phyloP scores from a whole-genome alignment of 1,139 yeast genomes.

The Candida sp. region DNA sequence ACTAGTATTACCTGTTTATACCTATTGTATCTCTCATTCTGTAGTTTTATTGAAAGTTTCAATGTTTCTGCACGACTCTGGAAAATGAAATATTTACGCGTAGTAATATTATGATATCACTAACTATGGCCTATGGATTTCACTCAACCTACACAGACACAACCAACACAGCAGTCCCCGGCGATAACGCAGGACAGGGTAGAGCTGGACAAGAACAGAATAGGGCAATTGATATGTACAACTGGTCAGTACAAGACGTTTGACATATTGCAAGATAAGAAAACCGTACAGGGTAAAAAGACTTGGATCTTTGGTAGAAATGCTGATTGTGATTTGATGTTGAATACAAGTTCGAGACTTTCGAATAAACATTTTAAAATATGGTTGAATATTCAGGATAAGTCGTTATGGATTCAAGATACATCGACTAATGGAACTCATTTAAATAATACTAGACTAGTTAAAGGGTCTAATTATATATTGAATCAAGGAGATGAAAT shows the following conservation, averaged over 20 bases:
- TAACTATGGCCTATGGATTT: conserved; percentile 15
- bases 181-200: conserved; percentile 22
- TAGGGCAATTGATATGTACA: conserved; percentile 61
- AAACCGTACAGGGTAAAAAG: conserved; percentile 27
- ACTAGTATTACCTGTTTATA: background rate
- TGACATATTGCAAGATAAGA: conserved; percentile 29
- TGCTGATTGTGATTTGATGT: conserved; percentile 58
- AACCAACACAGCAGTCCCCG: conserved; percentile 62
- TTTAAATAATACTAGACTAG: conserved; percentile 69
- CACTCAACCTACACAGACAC: conserved; percentile 58
- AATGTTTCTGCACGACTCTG: background rate
- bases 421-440: conserved; percentile 88
- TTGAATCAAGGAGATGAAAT: conserved; percentile 91
- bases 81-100: background rate
- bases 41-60: no score
- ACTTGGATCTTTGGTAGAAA: conserved; percentile 83
- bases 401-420: conserved; percentile 64
- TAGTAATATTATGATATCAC: background rate
- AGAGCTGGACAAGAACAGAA: conserved; percentile 25
- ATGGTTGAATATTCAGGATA: conserved; percentile 54
- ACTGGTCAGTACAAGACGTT: conserved; percentile 53
- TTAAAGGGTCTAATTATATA: conserved; percentile 78
- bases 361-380: conserved; percentile 78
- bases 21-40: no score
- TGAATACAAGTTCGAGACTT: conserved; percentile 62